Percentiles rank a stretch among this genome's conserved stretches.
These are phyloP conservation scores for Thielaviopsis punctulata DNA, from an alignment of 2,329 filamentous ascomycete species.

Conservation along the genomic window DNA sequence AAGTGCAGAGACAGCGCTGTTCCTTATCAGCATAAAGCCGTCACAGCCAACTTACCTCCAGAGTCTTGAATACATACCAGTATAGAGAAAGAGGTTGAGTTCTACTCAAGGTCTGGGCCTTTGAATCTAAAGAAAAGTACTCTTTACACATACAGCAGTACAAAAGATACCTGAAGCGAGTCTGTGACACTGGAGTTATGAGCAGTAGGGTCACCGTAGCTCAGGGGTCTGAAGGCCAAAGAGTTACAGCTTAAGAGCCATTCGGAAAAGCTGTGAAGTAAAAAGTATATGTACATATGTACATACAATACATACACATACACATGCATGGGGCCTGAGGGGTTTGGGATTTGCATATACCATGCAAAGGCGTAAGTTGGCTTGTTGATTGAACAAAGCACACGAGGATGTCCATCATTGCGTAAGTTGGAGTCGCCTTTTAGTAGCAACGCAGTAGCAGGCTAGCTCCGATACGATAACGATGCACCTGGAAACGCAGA, in stretches of 20 bases:
- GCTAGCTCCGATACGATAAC: background rate
- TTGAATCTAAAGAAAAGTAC: background rate
- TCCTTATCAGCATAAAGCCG: no score
- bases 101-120: background rate
- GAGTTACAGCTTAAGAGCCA: background rate
- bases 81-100: background rate
- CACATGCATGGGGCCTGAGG: no score
- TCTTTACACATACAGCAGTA: background rate
- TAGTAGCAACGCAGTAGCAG: no score
- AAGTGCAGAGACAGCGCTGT: no score
- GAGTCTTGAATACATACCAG: background rate
- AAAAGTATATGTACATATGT: no score
- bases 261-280: background rate
- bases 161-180: background rate
- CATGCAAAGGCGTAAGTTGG: no score
- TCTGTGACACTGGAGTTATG: background rate
- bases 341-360: no score
- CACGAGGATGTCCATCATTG: no score
- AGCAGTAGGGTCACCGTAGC: background rate
- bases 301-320: no score
- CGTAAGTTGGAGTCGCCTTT: no score
- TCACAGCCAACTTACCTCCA: no score
- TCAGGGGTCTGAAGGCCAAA: background rate
- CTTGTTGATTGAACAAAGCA: background rate
- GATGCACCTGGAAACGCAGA: background rate